Evolutionary conservation across 1,139 yeast species (phyloP), one percentile per base, ranked within the genome.

Genomic region (Blastobotrys malaysiensis): DNA sequence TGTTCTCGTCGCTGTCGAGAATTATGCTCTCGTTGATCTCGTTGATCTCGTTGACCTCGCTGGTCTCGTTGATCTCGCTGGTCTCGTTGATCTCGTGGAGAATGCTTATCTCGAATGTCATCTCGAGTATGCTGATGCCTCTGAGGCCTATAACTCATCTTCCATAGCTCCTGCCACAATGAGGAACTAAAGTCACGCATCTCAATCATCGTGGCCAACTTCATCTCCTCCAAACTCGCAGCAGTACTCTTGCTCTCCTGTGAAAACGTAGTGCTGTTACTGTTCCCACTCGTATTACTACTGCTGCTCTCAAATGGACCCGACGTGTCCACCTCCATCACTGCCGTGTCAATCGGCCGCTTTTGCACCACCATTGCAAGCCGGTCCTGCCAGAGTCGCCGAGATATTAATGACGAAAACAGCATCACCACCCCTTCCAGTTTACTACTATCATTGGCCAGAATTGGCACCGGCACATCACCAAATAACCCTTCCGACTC

Each of bases 301-400:
- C 39, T 31, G 16, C 7, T 31, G 16, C 39, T 31, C 5, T 31
- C 39, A 13, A 31, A 31, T 7, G 39, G 39, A n/a, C 39, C n/a
- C 39, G 39, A 31, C 14, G 7, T 3, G 16, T 31, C 39, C 14
- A 13, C 16, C 16, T 31, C 39, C 39, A 31, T 44, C 18, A 31
- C 7, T 13, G 43, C 43, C 9, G 55, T 53, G 43, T 53, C 55
- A 16, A 51, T 47, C 7, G 56, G 53, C 14, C 26, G 51, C 43
- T 48, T 26, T n/a, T 49, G 51, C 5, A 55, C 51, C 21, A 43
- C 52, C 47, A 57, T 50, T 4, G 48, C 53, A 6, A 55, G 20
- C 19, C 55, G 43, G 47, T 55, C 57, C 22, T 52, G 50, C 57
- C 57, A 55, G 9, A 55, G 39, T 13, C 55, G 14, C 36, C 57